These are phyloP conservation scores for Tremella mesenterica DNA, from an alignment of 768 basidiomycete genomes.

Conservation along the genomic window DNA sequence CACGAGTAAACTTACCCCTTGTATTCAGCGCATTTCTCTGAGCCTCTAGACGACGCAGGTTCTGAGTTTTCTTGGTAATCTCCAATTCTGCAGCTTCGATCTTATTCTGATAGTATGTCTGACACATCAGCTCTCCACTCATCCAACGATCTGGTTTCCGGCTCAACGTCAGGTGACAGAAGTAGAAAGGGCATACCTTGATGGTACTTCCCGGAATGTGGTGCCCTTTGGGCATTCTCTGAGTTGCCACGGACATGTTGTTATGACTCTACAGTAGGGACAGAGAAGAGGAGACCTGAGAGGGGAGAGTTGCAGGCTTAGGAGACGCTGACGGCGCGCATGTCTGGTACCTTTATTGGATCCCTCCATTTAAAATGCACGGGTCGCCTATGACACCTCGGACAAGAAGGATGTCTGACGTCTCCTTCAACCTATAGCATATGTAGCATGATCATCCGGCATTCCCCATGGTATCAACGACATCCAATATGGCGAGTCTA, in stretches of 20 bases:
- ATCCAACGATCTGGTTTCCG: background rate
- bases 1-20: constrained; percentile 54
- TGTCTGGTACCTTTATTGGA: background rate
- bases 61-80: constrained; percentile 95
- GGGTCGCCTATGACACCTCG: too few species aligned
- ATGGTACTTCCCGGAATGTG: constrained; percentile 22
- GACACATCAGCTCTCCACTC: too few species aligned
- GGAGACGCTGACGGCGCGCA: background rate
- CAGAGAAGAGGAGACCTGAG: background rate
- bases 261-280: background rate
- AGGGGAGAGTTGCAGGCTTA: background rate
- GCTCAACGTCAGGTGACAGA: background rate
- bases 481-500: too few species aligned
- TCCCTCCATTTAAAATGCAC: background rate
- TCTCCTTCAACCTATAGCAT: too few species aligned
- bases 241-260: constrained; percentile 26
- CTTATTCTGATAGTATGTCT: constrained; percentile 91
- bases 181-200: constrained; percentile 18
- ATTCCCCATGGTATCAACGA: too few species aligned
- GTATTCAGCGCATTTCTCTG: constrained; percentile 96
- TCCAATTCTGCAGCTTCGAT: constrained; percentile 86
- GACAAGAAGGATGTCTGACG: too few species aligned
- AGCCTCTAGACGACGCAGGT: constrained; percentile 86
- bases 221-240: constrained; percentile 23
- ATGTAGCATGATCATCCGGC: too few species aligned